Evolutionary conservation across 805 yeast species (phyloP), one percentile per base, ranked within the genome.

Genomic region (Metschnikowia bowlesiae): DNA sequence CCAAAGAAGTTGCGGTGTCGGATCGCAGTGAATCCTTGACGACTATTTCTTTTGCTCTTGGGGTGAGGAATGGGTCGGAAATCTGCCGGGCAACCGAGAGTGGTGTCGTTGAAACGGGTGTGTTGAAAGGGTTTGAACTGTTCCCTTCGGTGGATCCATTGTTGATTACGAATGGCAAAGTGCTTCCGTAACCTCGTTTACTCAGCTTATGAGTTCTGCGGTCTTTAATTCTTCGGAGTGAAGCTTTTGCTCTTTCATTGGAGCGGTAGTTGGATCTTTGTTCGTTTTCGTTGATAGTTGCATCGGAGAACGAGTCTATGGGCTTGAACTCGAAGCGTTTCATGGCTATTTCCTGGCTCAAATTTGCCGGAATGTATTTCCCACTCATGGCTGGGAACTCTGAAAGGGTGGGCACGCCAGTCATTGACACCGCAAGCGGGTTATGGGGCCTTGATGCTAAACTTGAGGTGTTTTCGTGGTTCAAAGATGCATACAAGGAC

Each of bases 161-260:
- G 33, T 22, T 37, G 43, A 44, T 38, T n/a, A 41, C 33, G 22
- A 36, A 30, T 11, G 41, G 48, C 8, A 46, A 46, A 11, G 43
- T 29, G 7, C 50, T 43, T 6, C 53, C 52, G 7, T 46, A 47
- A 6, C 63, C 57, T 45, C 64, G 67, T 47, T 69, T 57, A 2
- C 58, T 51, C 38, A 62, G 57, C 57, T 76, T 80, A 52, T 82
- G 77, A 62, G 76, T 76, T 48, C 87, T 67, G 51, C 87, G 71
- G 39, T 80, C 79, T 51, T 78, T 73, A 75, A 83, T 83, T 63
- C 89, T 69, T 49, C 79, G 73, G 16, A 83, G 60, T 0, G 87
- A 82, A 0, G 87, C 87, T 58, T 82, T 83, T 0, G 88, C 87
- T 55, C 87, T 69, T 55, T 81, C 87, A 35, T 74, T 69, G 1